Evolutionary conservation across 2,329 filamentous ascomycete genomes (phyloP), one percentile per base, ranked within the genome.

Genomic region (Fusarium stilboides): DNA sequence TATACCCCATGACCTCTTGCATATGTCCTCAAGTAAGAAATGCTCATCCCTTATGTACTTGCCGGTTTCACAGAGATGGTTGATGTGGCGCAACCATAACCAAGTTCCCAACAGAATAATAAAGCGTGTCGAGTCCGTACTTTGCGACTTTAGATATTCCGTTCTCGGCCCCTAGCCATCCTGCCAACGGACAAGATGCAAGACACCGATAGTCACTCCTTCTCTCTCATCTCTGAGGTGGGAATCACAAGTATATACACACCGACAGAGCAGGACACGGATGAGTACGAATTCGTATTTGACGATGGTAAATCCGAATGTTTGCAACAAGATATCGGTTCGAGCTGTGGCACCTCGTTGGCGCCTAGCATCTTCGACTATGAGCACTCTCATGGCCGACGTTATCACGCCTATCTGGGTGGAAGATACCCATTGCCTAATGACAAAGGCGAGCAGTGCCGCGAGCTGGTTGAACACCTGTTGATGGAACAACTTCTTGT

Each of bases 351-450:
- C 28, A 78, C 74, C 7, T 81, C 78, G 15, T 69, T 80, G 19
- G 67, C 75, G 17, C 74, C 78, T 5, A 78, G 76, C 57, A 73
- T 79, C 26, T 76, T 77, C 64, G 74, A 74, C 36, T 73, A 79
- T 58, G 79, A 81, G 57, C 71, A 76, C 42, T 73, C 74, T 31
- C 70, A 77, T 56, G 78, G 78, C 5, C 76, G 78, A 49, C 74
- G 75, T n/a, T 85, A 84, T 58, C 83, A 85, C 69, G 77, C 78
- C 33, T 85, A 80, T 67, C 77, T 79, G 46, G 75, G 80, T 37
- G 81, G 81, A 36, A 76, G 79, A n/a, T 85, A 84, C 58, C 82
- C 83, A 4, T 73, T 85, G 19, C 82, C 83, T 5, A 85, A 86
- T 57, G 82, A 85, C 64, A 77, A 80, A 33, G 68, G 72, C 10